Evolutionary conservation across 1,284 basidiomycete genomes (phyloP).

Genomic region (Melanopsichium pennsylvanicum): DNA sequence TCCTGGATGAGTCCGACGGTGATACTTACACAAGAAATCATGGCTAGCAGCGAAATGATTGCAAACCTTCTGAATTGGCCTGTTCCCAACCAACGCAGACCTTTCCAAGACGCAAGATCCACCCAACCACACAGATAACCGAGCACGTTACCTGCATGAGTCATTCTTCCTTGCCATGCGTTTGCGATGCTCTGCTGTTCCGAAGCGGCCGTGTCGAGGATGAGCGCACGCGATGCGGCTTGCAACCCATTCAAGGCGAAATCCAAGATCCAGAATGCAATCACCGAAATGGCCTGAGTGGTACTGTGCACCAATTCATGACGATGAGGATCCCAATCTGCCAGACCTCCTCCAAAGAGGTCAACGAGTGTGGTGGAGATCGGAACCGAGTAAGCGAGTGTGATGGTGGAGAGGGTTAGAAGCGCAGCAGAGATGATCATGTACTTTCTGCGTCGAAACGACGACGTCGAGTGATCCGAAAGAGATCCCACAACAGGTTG

Average conservation of each 20-base stretch:
- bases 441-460: conserved; percentile 85
- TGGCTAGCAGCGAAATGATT: conserved; percentile 80
- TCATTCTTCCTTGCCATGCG: conserved; percentile 89
- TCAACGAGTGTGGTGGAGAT: conserved; percentile 81
- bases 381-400: conserved; percentile 85
- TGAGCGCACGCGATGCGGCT: conserved; percentile 87
- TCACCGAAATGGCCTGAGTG: conserved; percentile 74
- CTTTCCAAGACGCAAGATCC: conserved; percentile 78
- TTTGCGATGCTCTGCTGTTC: conserved; percentile 89
- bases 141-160: conserved; percentile 56
- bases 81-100: conserved; percentile 83
- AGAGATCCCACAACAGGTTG: conserved; percentile 94
- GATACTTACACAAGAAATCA: conserved; percentile 81
- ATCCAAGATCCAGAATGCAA: conserved; percentile 90
- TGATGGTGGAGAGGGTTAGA: conserved; percentile 76
- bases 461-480: conserved; percentile 87
- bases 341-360: conserved; percentile 77
- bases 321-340: conserved; percentile 87
- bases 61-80: conserved; percentile 96
- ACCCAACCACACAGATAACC: conserved; percentile 75
- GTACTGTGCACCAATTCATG: conserved; percentile 23
- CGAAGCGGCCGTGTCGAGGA: conserved; percentile 85
- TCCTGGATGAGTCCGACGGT: conserved; percentile 80
- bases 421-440: conserved; percentile 81
- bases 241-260: conserved; percentile 91